Conservation (phyloP, 192 early-diverging fungal genomes). For the Mortierella claussenii region DNA sequence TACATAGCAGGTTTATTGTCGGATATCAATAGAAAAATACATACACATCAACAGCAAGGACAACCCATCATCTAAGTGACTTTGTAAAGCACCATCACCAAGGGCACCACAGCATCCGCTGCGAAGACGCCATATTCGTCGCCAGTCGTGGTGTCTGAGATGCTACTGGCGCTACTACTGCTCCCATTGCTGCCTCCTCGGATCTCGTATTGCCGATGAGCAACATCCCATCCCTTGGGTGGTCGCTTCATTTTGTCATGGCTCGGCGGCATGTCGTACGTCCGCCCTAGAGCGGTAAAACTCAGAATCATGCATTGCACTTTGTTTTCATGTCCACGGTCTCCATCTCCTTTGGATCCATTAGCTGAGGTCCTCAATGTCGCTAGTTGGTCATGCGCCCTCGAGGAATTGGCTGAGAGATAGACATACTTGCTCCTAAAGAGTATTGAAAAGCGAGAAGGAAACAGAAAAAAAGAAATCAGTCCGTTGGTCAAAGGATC, state of each 20-base stretch:
- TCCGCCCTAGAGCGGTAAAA: constrained; percentile 32
- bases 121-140: constrained; percentile 51
- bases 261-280: constrained; percentile 35
- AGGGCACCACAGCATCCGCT: constrained; percentile 42
- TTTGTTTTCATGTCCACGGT: constrained; percentile 18
- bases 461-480: too few species aligned
- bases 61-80: constrained; percentile 13
- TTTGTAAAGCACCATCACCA: constrained; percentile 49
- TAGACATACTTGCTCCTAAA: constrained; percentile 34
- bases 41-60: neutral
- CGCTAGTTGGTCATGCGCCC: constrained; percentile 21
- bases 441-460: neutral
- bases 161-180: neutral
- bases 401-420: constrained; percentile 40
- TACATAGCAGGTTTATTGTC: too few species aligned
- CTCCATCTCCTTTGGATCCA: constrained; percentile 5
- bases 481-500: too few species aligned
- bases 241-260: constrained; percentile 39
- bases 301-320: constrained; percentile 48
- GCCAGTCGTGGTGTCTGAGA: neutral
- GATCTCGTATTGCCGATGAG: constrained; percentile 20
- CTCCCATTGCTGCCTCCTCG: neutral
- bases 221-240: constrained; percentile 43
- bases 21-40: too few species aligned
- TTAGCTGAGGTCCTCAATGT: neutral